A percentile compares a stretch with the other conserved stretches of the same genome.
Evolutionary conservation across 2,329 filamentous ascomycete genomes (phyloP).

Genomic region (Diplodia seriata): DNA sequence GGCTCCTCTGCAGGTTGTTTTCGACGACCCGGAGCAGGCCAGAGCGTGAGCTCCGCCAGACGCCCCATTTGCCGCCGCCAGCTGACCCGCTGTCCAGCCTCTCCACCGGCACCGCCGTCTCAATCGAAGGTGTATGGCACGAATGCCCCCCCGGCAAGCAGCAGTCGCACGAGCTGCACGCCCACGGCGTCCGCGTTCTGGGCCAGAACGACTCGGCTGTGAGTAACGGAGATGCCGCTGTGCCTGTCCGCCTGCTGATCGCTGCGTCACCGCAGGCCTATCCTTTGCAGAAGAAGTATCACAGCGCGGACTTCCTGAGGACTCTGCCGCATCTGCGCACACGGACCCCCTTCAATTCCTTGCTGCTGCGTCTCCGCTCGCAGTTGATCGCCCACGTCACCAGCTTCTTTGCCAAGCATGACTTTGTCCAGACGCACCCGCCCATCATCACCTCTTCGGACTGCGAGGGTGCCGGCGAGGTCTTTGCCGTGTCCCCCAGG

Average conservation of each 20-base stretch:
- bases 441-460: slow-evolving; percentile 96
- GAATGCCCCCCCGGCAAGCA: slow-evolving; percentile 69
- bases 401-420: slow-evolving; percentile 73
- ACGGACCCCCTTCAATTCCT: slow-evolving; percentile 79
- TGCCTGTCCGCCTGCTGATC: slow-evolving; percentile 35
- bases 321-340: slow-evolving; percentile 86
- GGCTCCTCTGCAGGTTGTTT: slow-evolving; percentile 78
- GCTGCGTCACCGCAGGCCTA: slow-evolving; percentile 67
- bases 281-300: slow-evolving; percentile 96
- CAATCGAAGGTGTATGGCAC: slow-evolving; percentile 78
- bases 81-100: slow-evolving; percentile 61
- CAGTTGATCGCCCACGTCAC: slow-evolving; percentile 76
- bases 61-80: too few relatives aligned
- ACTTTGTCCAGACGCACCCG: slow-evolving; percentile 85
- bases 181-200: slow-evolving; percentile 70
- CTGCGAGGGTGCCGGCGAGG: slow-evolving; percentile 94
- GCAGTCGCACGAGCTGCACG: slow-evolving; percentile 83
- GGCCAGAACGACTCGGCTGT: slow-evolving; percentile 82
- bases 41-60: slow-evolving; percentile 63
- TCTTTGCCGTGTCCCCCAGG: slow-evolving; percentile 70
- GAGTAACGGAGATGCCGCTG: slow-evolving; percentile 47
- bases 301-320: slow-evolving; percentile 86
- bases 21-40: slow-evolving; percentile 67
- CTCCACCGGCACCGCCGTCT: slow-evolving; percentile 80
- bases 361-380: slow-evolving; percentile 82